Evolutionary conservation across 768 basidiomycete genomes (phyloP).

Genomic region (Candolleomyces eurysporus): DNA sequence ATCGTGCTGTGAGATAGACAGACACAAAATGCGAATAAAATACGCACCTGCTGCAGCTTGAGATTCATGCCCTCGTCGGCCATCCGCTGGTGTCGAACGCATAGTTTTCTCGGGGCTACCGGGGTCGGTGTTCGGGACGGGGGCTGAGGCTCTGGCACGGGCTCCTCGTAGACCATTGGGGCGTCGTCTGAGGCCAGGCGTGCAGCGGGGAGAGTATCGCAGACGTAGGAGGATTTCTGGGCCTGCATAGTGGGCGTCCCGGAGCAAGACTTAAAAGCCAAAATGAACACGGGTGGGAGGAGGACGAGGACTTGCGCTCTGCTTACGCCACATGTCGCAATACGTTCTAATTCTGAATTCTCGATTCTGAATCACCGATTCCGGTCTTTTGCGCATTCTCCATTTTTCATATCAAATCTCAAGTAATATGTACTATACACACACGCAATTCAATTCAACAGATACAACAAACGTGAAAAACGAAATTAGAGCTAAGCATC

Average conservation of each 20-base stretch:
- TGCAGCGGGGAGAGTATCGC: conserved; percentile 71
- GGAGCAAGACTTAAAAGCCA: conserved; percentile 8
- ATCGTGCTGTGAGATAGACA: conserved; percentile 10
- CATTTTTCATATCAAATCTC: conserved; percentile 12
- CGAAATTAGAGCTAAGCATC: conserved; percentile 19
- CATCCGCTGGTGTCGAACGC: conserved; percentile 93
- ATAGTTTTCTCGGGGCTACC: conserved; percentile 67
- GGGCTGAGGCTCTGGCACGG: conserved; percentile 13
- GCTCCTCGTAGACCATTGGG: conserved; percentile 9
- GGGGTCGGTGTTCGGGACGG: conserved; percentile 11
- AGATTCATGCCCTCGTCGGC: conserved; percentile 93
- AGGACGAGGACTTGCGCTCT: conserved; percentile 20
- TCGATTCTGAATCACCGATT: background rate
- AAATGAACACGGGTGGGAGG: background rate
- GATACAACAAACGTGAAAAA: conserved; percentile 33
- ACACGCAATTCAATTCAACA: conserved; percentile 40
- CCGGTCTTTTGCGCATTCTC: conserved; percentile 16
- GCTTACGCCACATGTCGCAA: conserved; percentile 46
- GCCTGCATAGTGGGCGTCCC: background rate
- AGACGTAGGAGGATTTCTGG: conserved; percentile 43
- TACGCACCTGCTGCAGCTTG: conserved; percentile 82
- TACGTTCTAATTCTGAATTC: conserved; percentile 17
- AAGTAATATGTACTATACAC: conserved; percentile 18
- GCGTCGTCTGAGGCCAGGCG: conserved; percentile 36
- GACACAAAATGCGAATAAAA: too few relatives aligned